These are phyloP conservation scores for Colletotrichum orbiculare DNA, from an alignment of 2,329 filamentous ascomycete species.

Conservation along the genomic window DNA sequence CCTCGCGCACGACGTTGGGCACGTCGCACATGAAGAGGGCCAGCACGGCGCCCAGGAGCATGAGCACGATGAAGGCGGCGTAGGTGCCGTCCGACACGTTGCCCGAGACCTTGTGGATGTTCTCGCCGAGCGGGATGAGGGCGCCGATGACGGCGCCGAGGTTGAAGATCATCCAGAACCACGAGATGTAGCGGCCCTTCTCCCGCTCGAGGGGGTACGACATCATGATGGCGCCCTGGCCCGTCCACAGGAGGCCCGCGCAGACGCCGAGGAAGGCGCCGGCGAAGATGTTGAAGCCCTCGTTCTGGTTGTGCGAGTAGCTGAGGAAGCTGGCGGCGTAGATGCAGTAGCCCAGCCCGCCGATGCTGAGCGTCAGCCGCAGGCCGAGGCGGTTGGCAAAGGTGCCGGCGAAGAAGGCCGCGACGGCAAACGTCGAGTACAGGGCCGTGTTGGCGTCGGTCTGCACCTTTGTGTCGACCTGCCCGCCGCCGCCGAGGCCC, in stretches of 20 bases:
- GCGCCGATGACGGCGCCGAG: constrained; percentile 88
- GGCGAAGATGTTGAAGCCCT: constrained; percentile 80
- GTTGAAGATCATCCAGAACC: constrained; percentile 97
- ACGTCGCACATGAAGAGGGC: constrained; percentile 78
- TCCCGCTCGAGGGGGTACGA: constrained; percentile 83
- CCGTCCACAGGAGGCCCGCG: constrained; percentile 84
- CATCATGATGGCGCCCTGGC: constrained; percentile 90
- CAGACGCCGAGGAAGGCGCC: constrained; percentile 82
- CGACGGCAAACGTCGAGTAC: constrained; percentile 76
- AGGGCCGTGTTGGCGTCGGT: constrained; percentile 77
- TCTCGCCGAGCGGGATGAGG: constrained; percentile 78
- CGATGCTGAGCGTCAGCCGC: constrained; percentile 74
- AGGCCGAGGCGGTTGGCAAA: constrained; percentile 82
- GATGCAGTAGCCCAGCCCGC: constrained; percentile 81
- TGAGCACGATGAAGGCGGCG: constrained; percentile 87
- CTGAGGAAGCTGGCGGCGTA: constrained; percentile 78
- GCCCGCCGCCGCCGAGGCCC: constrained; percentile 73
- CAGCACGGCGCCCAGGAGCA: constrained; percentile 76
- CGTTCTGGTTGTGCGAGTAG: constrained; percentile 75
- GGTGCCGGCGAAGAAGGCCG: constrained; percentile 79
- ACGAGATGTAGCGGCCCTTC: constrained; percentile 90
- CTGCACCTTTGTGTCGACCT: constrained; percentile 63
- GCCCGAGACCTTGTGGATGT: constrained; percentile 66
- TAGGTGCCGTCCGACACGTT: constrained; percentile 84
- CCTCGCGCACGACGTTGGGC: constrained; percentile 76